Percentiles rank a stretch among this genome's conserved stretches.
Evolutionary conservation across 352 stramenopile genomes (phyloP).

Genomic region (Phytopythium sindhum): DNA sequence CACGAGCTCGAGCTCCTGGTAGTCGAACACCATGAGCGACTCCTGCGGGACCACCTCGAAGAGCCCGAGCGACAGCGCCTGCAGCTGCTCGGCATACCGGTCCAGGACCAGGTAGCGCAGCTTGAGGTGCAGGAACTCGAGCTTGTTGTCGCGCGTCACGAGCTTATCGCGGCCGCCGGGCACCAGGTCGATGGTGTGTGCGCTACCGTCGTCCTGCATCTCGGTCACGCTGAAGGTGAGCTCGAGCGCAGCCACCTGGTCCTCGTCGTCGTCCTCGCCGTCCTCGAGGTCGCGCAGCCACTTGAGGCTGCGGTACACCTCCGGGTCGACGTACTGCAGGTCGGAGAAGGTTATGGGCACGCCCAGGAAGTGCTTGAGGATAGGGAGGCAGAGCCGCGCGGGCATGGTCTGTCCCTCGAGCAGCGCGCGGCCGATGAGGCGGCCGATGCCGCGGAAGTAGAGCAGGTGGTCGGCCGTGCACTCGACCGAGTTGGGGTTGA

Average conservation of each 20-base stretch:
- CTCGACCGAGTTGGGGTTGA: conserved; percentile 76
- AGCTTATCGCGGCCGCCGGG: conserved; percentile 45
- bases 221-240: conserved; percentile 78
- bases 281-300: conserved; percentile 48
- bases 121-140: conserved; percentile 92
- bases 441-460: conserved; percentile 84
- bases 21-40: conserved; percentile 97
- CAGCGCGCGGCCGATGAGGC: conserved; percentile 62
- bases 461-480: conserved; percentile 74
- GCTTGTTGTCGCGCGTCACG: conserved; percentile 95
- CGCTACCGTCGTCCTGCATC: conserved; percentile 46
- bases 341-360: conserved; percentile 81
- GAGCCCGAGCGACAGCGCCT: conserved; percentile 86
- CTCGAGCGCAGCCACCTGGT: conserved; percentile 60
- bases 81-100: conserved; percentile 89
- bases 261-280: conserved; percentile 16
- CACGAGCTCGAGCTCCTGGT: conserved; percentile 94
- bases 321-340: conserved; percentile 73
- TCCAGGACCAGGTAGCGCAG: conserved; percentile 96
- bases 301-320: conserved; percentile 76
- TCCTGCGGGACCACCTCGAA: conserved; percentile 97
- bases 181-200: conserved; percentile 64
- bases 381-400: conserved; percentile 59
- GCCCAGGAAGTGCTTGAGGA: conserved; percentile 82
- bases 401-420: conserved; percentile 78